Conservation (phyloP, 1,284 basidiomycete species). For the Naganishia cerealis region DNA sequence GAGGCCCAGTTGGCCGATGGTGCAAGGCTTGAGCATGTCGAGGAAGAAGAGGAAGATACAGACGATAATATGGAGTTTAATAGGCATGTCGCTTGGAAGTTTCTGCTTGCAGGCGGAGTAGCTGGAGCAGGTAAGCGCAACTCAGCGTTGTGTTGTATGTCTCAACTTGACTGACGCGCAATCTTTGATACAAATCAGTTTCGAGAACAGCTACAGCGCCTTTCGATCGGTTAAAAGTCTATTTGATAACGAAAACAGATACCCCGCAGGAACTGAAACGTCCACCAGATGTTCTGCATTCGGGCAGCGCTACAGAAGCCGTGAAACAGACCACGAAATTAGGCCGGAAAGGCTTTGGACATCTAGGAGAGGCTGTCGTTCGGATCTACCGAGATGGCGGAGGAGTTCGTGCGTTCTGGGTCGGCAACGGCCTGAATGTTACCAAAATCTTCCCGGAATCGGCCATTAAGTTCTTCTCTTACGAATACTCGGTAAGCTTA, state of each 20-base stretch:
- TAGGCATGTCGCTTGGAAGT: constrained; percentile 77
- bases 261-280: constrained; percentile 38
- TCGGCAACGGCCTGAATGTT: constrained; percentile 60
- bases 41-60: constrained; percentile 64
- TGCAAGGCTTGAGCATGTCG: constrained; percentile 52
- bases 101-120: constrained; percentile 87
- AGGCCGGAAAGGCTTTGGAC: constrained; percentile 60
- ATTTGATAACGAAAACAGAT: constrained; percentile 77
- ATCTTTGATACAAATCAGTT: constrained; percentile 58
- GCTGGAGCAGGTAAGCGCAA: constrained; percentile 74
- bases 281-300: constrained; percentile 56
- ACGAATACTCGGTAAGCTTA: constrained; percentile 79
- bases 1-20: constrained; percentile 43
- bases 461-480: constrained; percentile 96
- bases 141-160: background rate
- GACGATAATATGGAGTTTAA: constrained; percentile 63
- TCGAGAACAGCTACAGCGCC: constrained; percentile 95
- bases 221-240: constrained; percentile 95
- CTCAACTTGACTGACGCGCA: background rate
- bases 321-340: constrained; percentile 36
- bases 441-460: constrained; percentile 96
- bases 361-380: constrained; percentile 70
- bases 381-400: constrained; percentile 83
- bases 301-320: constrained; percentile 34
- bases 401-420: constrained; percentile 88